Percentiles rank a stretch among this genome's conserved stretches.
These are phyloP conservation scores for Candida silvicultrix DNA, from an alignment of 805 yeast genomes.

Conservation along the genomic window DNA sequence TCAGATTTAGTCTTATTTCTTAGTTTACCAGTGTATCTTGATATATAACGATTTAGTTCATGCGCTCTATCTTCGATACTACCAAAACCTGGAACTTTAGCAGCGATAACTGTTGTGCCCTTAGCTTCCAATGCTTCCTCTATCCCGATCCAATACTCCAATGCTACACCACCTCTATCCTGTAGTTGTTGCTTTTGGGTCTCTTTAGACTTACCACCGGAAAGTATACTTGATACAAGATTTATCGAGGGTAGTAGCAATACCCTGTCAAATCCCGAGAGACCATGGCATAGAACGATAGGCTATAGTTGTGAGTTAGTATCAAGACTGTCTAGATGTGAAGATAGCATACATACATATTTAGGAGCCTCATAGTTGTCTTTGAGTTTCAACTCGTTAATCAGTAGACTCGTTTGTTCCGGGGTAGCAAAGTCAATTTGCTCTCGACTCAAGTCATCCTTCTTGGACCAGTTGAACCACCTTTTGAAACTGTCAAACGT, in stretches of 20 bases:
- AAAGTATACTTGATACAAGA: constrained; percentile 19
- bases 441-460: not conserved
- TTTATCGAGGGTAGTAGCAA: constrained; percentile 35
- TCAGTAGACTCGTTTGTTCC: constrained; percentile 6
- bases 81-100: constrained; percentile 80
- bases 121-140: constrained; percentile 48
- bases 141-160: constrained; percentile 84
- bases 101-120: constrained; percentile 66
- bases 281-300: constrained; percentile 79
- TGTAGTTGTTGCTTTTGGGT: constrained; percentile 9
- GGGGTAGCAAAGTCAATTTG: constrained; percentile 2
- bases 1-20: constrained; percentile 17
- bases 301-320: constrained; percentile 33
- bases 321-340: no score
- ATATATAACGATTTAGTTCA: constrained; percentile 46
- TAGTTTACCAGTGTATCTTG: constrained; percentile 16
- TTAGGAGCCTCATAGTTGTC: constrained; percentile 51
- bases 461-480: constrained; percentile 7
- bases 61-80: constrained; percentile 64
- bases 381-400: constrained; percentile 15
- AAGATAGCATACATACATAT: constrained; percentile 22
- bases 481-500: constrained; percentile 4
- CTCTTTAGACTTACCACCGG: constrained; percentile 6
- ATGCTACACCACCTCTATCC: constrained; percentile 29
- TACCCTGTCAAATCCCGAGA: constrained; percentile 70